A percentile compares a stretch with the other conserved stretches of the same genome.
phyloP scores from a whole-genome alignment of 495 filamentous ascomycete genomes.

The Penicillium coprophilum region DNA sequence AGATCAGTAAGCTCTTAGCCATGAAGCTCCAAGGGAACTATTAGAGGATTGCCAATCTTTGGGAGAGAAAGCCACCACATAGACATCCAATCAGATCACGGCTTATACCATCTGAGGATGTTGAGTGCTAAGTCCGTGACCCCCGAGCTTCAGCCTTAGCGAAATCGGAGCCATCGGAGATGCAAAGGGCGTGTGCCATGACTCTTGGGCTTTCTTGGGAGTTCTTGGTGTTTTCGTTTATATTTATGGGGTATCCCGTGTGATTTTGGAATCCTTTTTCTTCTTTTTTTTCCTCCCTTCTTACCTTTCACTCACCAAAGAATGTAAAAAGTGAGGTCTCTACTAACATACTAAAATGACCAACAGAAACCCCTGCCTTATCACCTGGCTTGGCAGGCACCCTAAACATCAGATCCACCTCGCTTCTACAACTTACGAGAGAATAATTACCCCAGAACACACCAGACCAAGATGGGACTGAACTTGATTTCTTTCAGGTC shows the following conservation, averaged over 20 bases:
- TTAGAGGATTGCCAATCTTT: no score
- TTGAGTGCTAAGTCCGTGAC: no score
- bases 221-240: slow-evolving; percentile 1
- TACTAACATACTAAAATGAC: slow-evolving; percentile 24
- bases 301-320: not conserved
- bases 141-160: slow-evolving; percentile 6
- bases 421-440: slow-evolving; percentile 27
- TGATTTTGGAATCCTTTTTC: not conserved
- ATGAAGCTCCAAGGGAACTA: no score
- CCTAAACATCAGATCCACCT: slow-evolving; percentile 24
- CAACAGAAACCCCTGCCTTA: slow-evolving; percentile 20
- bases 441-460: slow-evolving; percentile 30
- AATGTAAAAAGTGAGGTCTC: no score
- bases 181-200: slow-evolving; percentile 16
- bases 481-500: not conserved
- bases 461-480: not conserved
- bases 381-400: slow-evolving; percentile 21
- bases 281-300: not conserved
- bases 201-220: slow-evolving; percentile 6
- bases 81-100: no score
- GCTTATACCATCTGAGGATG: not conserved
- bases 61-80: no score
- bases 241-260: no score
- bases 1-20: no score
- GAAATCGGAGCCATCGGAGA: slow-evolving; percentile 32